phyloP scores from a whole-genome alignment of 179 eudicot species.

The Beta corolliflora region DNA sequence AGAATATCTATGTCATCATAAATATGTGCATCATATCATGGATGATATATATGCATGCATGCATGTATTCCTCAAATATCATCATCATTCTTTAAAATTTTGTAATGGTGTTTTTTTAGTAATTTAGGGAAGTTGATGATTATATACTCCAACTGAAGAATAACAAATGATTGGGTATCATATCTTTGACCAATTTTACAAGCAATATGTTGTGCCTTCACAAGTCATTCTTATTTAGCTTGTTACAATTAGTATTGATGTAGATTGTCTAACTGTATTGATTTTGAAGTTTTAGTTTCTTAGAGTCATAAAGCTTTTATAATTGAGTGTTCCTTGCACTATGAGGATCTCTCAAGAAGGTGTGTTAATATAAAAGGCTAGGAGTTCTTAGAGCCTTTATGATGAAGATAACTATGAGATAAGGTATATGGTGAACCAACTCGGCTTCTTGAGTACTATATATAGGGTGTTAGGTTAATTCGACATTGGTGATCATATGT shows the following conservation, averaged over 20 bases:
- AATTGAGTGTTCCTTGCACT: neutral
- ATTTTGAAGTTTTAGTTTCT: neutral
- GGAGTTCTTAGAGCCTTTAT: too few species aligned
- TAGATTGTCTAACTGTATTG: conserved; percentile 8
- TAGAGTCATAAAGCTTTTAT: neutral
- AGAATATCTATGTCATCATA: neutral
- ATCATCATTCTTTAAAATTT: neutral
- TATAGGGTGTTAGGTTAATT: too few species aligned
- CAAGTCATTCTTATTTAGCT: neutral
- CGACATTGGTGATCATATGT: too few species aligned
- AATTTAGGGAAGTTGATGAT: neutral
- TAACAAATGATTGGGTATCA: neutral
- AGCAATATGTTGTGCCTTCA: neutral
- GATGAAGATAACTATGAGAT: too few species aligned
- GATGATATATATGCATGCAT: neutral
- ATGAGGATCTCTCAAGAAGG: too few species aligned
- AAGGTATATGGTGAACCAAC: too few species aligned
- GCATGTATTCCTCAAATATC: neutral
- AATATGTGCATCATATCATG: neutral
- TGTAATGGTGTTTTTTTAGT: too few species aligned
- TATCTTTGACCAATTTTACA: conserved; percentile 2
- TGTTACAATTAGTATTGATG: neutral
- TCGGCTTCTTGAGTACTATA: too few species aligned
- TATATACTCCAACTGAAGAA: neutral
- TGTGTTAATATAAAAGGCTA: too few species aligned